Conservation (phyloP, 139 green algal genomes). For the Asterochloris sp. region DNA sequence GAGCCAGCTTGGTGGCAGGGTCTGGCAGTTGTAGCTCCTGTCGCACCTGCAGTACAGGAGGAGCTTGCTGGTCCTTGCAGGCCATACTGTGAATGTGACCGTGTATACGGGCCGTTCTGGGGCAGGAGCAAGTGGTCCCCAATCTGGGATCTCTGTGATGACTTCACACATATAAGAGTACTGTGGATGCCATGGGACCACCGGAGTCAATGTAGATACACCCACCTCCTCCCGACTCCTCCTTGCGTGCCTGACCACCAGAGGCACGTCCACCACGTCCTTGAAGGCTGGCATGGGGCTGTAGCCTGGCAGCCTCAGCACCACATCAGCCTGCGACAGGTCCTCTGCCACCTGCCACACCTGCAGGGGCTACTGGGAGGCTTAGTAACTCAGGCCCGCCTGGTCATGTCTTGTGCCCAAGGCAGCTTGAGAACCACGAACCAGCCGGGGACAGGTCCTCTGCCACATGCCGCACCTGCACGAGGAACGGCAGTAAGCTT, state of each 20-base stretch:
- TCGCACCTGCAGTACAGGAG: slow-evolving; percentile 15
- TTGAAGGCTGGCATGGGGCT: slow-evolving; percentile 63
- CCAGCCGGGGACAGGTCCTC: too few species aligned
- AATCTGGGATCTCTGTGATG: not conserved
- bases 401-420: slow-evolving; percentile 5
- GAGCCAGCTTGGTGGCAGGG: slow-evolving; percentile 28
- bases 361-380: not conserved
- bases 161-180: too few species aligned
- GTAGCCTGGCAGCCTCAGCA: slow-evolving; percentile 56
- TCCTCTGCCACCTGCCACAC: slow-evolving; percentile 65
- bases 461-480: too few species aligned
- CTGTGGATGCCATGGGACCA: too few species aligned
- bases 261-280: slow-evolving; percentile 60
- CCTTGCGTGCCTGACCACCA: slow-evolving; percentile 52
- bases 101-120: too few species aligned
- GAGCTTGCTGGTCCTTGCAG: not conserved
- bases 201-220: too few species aligned
- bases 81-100: not conserved
- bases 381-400: slow-evolving; percentile 8
- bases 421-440: too few species aligned
- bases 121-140: not conserved
- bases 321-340: slow-evolving; percentile 40
- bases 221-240: slow-evolving; percentile 24
- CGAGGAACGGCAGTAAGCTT: too few species aligned
- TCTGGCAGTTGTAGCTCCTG: slow-evolving; percentile 35